These are phyloP conservation scores for Noccaea bulbosa DNA, from an alignment of 345 rosid species.

Conservation along the genomic window DNA sequence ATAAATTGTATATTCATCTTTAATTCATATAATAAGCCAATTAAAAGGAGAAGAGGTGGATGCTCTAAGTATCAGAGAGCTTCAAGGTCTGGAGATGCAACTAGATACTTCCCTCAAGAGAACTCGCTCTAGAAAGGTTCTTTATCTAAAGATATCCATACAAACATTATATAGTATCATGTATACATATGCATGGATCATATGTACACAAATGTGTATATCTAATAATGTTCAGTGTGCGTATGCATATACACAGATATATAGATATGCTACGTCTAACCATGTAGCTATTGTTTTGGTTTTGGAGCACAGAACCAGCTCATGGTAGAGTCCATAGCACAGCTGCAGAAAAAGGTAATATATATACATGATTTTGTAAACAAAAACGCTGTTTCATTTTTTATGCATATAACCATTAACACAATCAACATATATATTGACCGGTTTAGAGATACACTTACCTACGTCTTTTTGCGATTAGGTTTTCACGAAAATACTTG, in stretches of 20 bases:
- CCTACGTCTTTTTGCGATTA: background rate
- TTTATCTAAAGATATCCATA: background rate
- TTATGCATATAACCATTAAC: no score
- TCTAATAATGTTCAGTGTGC: background rate
- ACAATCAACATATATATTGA: no score
- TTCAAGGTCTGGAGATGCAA: constrained; percentile 82
- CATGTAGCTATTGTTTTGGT: constrained; percentile 28
- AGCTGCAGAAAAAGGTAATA: constrained; percentile 71
- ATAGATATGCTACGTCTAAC: constrained; percentile 29
- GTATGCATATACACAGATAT: constrained; percentile 9
- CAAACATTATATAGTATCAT: background rate
- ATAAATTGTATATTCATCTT: constrained; percentile 1
- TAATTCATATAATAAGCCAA: constrained; percentile 49
- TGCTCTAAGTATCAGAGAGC: constrained; percentile 62
- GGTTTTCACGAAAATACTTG: background rate
- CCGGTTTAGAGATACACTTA: no score
- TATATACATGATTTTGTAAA: background rate
- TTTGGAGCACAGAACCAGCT: constrained; percentile 65
- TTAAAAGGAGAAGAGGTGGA: constrained; percentile 72
- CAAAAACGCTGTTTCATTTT: no score
- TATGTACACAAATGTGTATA: background rate
- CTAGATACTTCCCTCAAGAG: constrained; percentile 78
- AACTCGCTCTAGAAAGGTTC: constrained; percentile 72
- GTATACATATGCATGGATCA: constrained; percentile 22
- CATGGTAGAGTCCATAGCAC: constrained; percentile 60